These are phyloP conservation scores for Begonia loranthoides DNA, from an alignment of 306 rosid species.

Conservation along the genomic window DNA sequence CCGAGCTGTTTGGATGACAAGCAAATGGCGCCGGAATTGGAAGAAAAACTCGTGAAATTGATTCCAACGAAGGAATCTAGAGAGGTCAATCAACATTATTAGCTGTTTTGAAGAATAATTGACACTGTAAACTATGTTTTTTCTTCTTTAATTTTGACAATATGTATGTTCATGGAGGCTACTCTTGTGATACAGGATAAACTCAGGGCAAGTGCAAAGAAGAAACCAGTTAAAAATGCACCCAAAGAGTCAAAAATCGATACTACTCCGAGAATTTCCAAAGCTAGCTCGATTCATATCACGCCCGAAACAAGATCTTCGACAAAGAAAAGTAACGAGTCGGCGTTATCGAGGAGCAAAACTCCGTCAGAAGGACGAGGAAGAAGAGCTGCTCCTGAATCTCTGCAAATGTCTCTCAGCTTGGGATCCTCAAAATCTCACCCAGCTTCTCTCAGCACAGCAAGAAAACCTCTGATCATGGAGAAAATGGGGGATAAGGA, in stretches of 20 bases:
- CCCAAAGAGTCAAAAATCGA: constrained; percentile 36
- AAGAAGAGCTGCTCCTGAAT: constrained; percentile 40
- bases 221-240: constrained; percentile 33
- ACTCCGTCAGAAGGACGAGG: constrained; percentile 24
- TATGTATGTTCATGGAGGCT: constrained; percentile 33
- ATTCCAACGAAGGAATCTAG: constrained; percentile 29
- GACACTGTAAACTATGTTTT: no score
- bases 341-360: constrained; percentile 33
- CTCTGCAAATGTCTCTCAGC: constrained; percentile 54
- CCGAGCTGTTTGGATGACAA: constrained; percentile 23
- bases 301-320: constrained; percentile 28
- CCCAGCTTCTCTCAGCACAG: constrained; percentile 28
- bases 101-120: no score
- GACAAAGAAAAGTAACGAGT: constrained; percentile 26
- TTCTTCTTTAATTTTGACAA: constrained; percentile 9
- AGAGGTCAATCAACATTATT: constrained; percentile 48
- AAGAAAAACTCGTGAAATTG: constrained; percentile 27
- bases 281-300: constrained; percentile 23
- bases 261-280: constrained; percentile 45
- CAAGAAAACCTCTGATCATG: constrained; percentile 65
- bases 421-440: constrained; percentile 38
- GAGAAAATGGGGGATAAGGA: constrained; percentile 95
- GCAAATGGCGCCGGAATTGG: constrained; percentile 26
- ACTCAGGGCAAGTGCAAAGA: constrained; percentile 34
- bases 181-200: constrained; percentile 30